Conservation (phyloP, 2,329 filamentous ascomycete genomes). For the Diaporthe batatas region DNA sequence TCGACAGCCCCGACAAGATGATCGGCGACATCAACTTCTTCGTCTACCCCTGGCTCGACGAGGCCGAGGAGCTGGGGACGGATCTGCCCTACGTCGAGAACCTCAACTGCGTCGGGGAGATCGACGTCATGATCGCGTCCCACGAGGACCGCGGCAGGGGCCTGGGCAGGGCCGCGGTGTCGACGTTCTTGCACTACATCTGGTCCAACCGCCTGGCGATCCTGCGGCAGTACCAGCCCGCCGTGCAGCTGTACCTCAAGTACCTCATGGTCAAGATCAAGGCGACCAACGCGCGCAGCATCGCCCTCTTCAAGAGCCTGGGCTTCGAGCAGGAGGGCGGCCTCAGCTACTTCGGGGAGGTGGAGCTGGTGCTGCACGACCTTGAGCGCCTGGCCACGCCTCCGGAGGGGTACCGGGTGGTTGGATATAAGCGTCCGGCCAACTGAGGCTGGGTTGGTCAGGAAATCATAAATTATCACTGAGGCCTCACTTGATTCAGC, state of each 20-base stretch:
- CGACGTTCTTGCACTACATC: conserved; percentile 79
- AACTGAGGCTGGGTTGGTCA: background rate
- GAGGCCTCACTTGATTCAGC: background rate
- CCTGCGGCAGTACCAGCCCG: conserved; percentile 65
- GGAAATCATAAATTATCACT: background rate
- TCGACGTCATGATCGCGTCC: conserved; percentile 89
- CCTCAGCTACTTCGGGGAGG: conserved; percentile 72
- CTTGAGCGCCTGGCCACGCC: conserved; percentile 43
- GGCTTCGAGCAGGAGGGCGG: conserved; percentile 66
- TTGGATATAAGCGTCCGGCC: conserved; percentile 44
- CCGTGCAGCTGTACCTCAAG: conserved; percentile 43
- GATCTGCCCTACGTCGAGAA: background rate
- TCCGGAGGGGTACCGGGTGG: conserved; percentile 45
- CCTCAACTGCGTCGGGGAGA: conserved; percentile 70
- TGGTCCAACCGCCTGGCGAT: conserved; percentile 65
- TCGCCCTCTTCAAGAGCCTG: conserved; percentile 64
- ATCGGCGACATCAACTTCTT: conserved; percentile 87
- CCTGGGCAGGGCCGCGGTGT: conserved; percentile 73
- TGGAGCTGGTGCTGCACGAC: conserved; percentile 61
- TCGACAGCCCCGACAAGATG: conserved; percentile 71
- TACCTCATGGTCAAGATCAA: conserved; percentile 62
- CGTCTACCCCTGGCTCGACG: conserved; percentile 70
- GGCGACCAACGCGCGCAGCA: conserved; percentile 65
- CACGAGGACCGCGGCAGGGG: conserved; percentile 70
- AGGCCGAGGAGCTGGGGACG: conserved; percentile 49